A percentile compares a stretch with the other conserved stretches of the same genome.
Conservation (phyloP, 768 basidiomycete genomes). For the Termitomyces sp. region DNA sequence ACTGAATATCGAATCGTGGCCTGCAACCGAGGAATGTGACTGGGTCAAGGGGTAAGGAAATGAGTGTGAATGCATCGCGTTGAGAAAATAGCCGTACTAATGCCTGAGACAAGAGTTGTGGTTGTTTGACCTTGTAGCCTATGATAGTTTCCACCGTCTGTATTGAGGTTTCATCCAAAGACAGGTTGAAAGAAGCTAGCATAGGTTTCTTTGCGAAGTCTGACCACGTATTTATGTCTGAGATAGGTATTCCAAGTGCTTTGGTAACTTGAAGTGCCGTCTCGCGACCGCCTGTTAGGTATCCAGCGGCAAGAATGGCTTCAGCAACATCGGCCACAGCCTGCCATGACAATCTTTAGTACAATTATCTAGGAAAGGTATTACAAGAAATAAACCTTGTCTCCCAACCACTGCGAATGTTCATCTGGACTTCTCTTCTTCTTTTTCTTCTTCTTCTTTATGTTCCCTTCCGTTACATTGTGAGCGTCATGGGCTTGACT, state of each 20-base stretch:
- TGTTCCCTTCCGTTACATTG: slow-evolving; percentile 1
- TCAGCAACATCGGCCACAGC: slow-evolving; percentile 81
- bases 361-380: neutral
- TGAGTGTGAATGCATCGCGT: neutral
- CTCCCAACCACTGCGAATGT: slow-evolving; percentile 52
- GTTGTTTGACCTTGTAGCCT: slow-evolving; percentile 54
- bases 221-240: slow-evolving; percentile 59
- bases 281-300: slow-evolving; percentile 66
- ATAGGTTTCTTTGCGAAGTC: slow-evolving; percentile 56
- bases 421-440: slow-evolving; percentile 31
- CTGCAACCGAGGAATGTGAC: slow-evolving; percentile 64
- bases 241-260: slow-evolving; percentile 59
- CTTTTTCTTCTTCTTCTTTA: slow-evolving; percentile 25
- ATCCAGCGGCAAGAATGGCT: slow-evolving; percentile 80
- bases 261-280: slow-evolving; percentile 59
- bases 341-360: slow-evolving; percentile 27
- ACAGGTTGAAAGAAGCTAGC: slow-evolving; percentile 35
- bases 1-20: slow-evolving; percentile 51
- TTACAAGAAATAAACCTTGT: slow-evolving; percentile 51
- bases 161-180: slow-evolving; percentile 41
- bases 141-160: slow-evolving; percentile 58
- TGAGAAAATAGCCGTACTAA: slow-evolving; percentile 41
- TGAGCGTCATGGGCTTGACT: neutral
- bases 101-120: slow-evolving; percentile 64
- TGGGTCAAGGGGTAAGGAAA: slow-evolving; percentile 18